A percentile compares a stretch with the other conserved stretches of the same genome.
phyloP scores from a whole-genome alignment of 257 asterid species.

The Parsonsia alboflavescens region DNA sequence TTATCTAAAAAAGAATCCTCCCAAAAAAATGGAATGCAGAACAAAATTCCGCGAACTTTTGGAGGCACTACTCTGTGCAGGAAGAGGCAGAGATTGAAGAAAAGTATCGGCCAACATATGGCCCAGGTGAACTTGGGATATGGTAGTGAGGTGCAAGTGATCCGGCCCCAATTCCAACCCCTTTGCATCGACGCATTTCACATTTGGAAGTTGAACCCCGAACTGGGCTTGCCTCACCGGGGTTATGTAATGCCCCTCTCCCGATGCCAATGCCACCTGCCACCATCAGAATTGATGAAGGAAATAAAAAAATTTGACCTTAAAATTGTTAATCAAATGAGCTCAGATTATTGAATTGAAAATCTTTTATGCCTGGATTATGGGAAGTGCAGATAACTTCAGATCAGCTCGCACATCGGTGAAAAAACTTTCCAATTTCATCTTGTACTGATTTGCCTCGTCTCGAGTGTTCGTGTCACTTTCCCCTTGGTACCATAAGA shows the following conservation, averaged over 20 bases:
- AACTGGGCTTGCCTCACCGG: conserved; percentile 28
- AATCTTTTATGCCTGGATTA: conserved; percentile 30
- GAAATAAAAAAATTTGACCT: not conserved
- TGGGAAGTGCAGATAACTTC: conserved; percentile 23
- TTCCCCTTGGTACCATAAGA: conserved; percentile 44
- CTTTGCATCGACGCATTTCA: conserved; percentile 30
- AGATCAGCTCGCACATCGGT: conserved; percentile 28
- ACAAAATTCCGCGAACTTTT: conserved; percentile 24
- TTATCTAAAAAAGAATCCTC: not conserved
- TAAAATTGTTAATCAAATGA: not conserved
- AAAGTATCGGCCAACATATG: conserved; percentile 25
- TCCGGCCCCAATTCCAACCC: conserved; percentile 31
- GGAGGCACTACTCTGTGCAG: conserved; percentile 33
- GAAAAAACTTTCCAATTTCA: conserved; percentile 28
- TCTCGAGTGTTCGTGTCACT: conserved; percentile 28
- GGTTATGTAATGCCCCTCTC: conserved; percentile 22
- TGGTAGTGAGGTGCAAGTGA: conserved; percentile 31
- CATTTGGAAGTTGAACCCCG: conserved; percentile 12
- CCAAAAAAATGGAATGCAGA: conserved; percentile 11
- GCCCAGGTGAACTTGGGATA: conserved; percentile 30
- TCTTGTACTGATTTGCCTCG: conserved; percentile 27
- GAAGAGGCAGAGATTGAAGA: conserved; percentile 34
- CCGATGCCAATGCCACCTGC: conserved; percentile 38
- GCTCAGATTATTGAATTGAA: not conserved
- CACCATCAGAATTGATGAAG: not conserved